These are phyloP conservation scores for Picochlorum sp. DNA, from an alignment of 139 green algal genomes.

Conservation along the genomic window DNA sequence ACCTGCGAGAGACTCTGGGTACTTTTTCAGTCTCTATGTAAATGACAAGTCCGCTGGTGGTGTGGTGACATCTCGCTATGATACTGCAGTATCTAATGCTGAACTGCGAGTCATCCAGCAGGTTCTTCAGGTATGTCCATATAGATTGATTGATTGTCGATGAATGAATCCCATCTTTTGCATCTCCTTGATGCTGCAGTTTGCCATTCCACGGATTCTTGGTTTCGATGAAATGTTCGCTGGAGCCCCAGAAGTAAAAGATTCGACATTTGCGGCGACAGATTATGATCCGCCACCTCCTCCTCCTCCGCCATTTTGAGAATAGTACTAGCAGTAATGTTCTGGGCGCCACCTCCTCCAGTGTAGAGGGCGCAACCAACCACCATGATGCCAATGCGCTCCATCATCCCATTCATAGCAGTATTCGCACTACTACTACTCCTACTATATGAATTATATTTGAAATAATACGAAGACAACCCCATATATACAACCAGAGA, in stretches of 20 bases:
- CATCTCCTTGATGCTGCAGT: constrained; percentile 12
- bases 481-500: no score
- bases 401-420: no score
- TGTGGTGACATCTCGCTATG: neutral
- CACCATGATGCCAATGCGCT: no score
- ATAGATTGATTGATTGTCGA: no score
- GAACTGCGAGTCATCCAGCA: constrained; percentile 22
- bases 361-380: no score
- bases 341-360: no score
- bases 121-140: constrained; percentile 12
- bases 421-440: no score
- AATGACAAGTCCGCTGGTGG: constrained; percentile 6
- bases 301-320: no score
- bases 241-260: constrained; percentile 10
- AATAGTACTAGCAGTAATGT: no score
- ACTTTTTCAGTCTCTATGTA: constrained; percentile 18
- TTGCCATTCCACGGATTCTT: constrained; percentile 21
- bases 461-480: no score
- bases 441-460: no score
- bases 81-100: constrained; percentile 10
- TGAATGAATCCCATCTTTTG: no score
- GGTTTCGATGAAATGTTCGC: constrained; percentile 32
- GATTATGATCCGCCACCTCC: neutral
- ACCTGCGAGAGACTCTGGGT: constrained; percentile 14
- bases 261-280: neutral